These are phyloP conservation scores for Carex myosuroides DNA, from an alignment of 176 grass and related monocot genomes.

Conservation along the genomic window DNA sequence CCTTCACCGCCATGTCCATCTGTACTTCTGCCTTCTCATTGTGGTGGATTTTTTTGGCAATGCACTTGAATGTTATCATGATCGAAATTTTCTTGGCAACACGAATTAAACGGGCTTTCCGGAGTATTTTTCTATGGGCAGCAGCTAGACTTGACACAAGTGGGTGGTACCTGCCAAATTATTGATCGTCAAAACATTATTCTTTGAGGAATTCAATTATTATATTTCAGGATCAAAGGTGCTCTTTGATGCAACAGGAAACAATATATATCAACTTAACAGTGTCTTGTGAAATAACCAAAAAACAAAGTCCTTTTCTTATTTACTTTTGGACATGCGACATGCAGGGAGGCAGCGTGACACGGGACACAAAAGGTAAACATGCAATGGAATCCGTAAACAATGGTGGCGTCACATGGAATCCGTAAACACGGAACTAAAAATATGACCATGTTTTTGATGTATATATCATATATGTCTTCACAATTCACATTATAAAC, in stretches of 20 bases:
- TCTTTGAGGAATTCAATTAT: neutral
- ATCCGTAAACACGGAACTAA: neutral
- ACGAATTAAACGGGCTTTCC: slow-evolving; percentile 8
- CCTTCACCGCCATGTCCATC: slow-evolving; percentile 67
- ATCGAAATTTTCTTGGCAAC: slow-evolving; percentile 25
- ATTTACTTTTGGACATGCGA: neutral
- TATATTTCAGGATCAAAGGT: neutral
- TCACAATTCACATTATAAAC: neutral
- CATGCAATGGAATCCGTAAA: no score
- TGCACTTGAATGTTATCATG: slow-evolving; percentile 23
- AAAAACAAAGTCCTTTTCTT: neutral
- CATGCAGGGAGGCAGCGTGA: no score
- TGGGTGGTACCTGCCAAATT: slow-evolving; percentile 20
- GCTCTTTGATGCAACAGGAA: neutral
- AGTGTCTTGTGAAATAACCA: no score
- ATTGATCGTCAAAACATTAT: neutral
- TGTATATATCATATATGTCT: neutral
- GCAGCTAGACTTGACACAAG: slow-evolving; percentile 29
- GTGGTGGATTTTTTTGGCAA: slow-evolving; percentile 14
- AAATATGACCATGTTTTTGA: neutral
- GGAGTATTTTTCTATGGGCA: slow-evolving; percentile 23
- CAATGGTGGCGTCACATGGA: no score
- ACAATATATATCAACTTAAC: neutral
- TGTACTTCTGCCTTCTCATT: slow-evolving; percentile 15
- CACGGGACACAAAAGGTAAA: no score